These are phyloP conservation scores for Juncus inflexus DNA, from an alignment of 176 grass and related monocot genomes.

Conservation along the genomic window DNA sequence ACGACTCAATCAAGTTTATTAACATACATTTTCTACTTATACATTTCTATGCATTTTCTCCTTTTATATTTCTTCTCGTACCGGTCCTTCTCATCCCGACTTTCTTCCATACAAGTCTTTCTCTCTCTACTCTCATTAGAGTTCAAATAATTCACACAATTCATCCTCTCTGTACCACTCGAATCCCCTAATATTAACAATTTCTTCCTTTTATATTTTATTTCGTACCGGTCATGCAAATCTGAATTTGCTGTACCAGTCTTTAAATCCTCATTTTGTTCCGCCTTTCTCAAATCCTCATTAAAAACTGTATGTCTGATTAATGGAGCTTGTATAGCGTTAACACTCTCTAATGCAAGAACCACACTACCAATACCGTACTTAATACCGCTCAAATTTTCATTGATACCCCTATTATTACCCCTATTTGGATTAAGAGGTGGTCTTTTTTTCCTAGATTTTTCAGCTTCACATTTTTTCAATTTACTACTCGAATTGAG, in stretches of 20 bases:
- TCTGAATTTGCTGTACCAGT: too few species aligned
- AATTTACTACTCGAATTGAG: slow-evolving; percentile 6
- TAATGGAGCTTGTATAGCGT: slow-evolving; percentile 2
- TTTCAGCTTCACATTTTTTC: slow-evolving; percentile 13
- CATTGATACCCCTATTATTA: slow-evolving; percentile 6
- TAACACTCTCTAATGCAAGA: slow-evolving; percentile 11
- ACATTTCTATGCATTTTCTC: slow-evolving; percentile 8
- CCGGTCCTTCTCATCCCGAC: neutral
- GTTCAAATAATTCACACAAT: slow-evolving; percentile 3
- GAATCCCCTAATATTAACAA: too few species aligned
- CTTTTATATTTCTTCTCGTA: slow-evolving; percentile 18
- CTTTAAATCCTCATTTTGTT: too few species aligned
- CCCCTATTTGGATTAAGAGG: slow-evolving; percentile 9
- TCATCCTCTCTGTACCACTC: neutral
- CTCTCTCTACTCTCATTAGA: neutral
- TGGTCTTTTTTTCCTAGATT: slow-evolving; percentile 1
- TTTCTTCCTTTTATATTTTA: too few species aligned
- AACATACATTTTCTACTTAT: neutral
- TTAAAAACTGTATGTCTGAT: neutral
- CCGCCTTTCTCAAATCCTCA: too few species aligned
- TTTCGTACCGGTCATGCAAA: too few species aligned
- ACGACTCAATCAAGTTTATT: too few species aligned
- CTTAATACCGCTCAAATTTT: neutral
- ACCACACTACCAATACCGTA: slow-evolving; percentile 4
- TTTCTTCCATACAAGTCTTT: neutral